A percentile compares a stretch with the other conserved stretches of the same genome.
phyloP scores from a whole-genome alignment of 139 green algal species.

The Coelastrella sp. region DNA sequence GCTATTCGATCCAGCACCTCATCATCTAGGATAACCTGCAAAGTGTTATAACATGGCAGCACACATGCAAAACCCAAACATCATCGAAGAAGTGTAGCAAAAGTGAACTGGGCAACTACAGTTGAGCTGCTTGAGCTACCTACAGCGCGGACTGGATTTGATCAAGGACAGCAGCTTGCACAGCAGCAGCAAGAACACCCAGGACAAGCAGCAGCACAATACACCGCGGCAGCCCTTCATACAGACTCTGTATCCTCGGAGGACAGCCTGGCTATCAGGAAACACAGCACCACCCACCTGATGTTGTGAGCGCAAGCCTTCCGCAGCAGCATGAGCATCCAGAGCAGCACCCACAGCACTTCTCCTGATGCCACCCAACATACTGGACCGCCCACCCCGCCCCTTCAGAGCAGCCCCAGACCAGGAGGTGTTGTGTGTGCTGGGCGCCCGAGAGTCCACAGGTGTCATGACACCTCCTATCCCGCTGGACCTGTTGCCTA shows the following conservation, averaged over 20 bases:
- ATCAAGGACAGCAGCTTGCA: neutral
- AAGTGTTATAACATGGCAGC: too few relatives aligned
- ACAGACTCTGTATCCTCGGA: too few relatives aligned
- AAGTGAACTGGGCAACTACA: too few relatives aligned
- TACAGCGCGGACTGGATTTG: neutral
- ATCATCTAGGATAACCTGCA: slow-evolving; percentile 13
- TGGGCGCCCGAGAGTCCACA: neutral
- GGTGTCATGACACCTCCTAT: neutral
- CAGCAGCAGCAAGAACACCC: neutral
- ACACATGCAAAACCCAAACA: too few relatives aligned
- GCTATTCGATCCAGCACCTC: neutral
- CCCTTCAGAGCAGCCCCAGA: neutral
- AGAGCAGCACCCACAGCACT: slow-evolving; percentile 31
- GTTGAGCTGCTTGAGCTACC: too few relatives aligned
- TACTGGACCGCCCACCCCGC: too few relatives aligned
- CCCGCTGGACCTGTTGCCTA: neutral
- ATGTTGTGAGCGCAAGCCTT: neutral
- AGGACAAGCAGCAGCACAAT: neutral
- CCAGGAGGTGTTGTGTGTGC: neutral
- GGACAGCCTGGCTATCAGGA: too few relatives aligned
- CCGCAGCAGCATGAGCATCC: slow-evolving; percentile 32
- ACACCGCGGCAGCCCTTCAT: too few relatives aligned
- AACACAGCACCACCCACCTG: neutral
- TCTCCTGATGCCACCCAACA: neutral
- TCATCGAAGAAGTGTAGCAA: too few relatives aligned